phyloP scores from a whole-genome alignment of 176 grass and related monocot genomes.

The Oryza glaberrima region DNA sequence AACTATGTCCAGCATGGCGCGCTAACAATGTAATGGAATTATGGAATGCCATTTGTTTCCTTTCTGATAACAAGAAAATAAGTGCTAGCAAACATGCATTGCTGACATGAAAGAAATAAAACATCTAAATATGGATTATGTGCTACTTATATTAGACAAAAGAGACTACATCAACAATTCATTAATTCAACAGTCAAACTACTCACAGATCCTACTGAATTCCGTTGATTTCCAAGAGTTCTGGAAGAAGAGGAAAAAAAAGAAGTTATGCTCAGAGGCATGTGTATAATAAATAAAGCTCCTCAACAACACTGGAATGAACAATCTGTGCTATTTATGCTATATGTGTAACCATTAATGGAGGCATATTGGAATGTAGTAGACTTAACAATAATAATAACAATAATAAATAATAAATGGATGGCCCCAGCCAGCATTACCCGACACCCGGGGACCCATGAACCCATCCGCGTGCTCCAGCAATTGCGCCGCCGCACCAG shows the following conservation, averaged over 20 bases:
- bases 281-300: constrained; percentile 6
- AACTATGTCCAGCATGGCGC: neutral
- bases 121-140: constrained; percentile 4
- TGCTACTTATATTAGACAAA: neutral
- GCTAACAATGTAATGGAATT: neutral
- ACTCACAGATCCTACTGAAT: neutral
- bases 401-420: too few relatives aligned
- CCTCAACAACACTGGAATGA: neutral
- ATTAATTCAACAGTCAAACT: neutral
- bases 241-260: neutral
- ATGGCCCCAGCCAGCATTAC: too few relatives aligned
- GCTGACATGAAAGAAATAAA: neutral
- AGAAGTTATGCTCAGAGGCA: neutral
- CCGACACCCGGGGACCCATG: too few relatives aligned
- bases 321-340: neutral
- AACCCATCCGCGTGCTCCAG: too few relatives aligned
- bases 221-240: constrained; percentile 13
- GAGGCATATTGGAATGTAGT: neutral
- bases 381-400: constrained; percentile 13
- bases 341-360: constrained; percentile 15
- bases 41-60: neutral
- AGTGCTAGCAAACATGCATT: neutral
- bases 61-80: neutral
- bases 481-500: too few relatives aligned
- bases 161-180: neutral